These are phyloP conservation scores for Carex myosuroides DNA, from an alignment of 176 grass and related monocot species.

Conservation along the genomic window DNA sequence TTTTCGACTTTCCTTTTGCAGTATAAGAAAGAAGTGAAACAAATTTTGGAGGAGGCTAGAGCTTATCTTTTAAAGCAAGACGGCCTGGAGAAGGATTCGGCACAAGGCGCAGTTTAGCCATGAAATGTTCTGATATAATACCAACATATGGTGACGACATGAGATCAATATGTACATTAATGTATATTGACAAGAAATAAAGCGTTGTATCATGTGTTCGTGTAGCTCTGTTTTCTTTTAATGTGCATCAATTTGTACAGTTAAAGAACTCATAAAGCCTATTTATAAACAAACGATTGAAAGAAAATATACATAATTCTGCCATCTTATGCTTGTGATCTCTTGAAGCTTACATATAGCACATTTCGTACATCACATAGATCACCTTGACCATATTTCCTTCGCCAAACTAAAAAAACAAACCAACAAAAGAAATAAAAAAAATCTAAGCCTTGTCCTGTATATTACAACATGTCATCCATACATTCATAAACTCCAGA, in stretches of 20 bases:
- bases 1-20: constrained; percentile 25
- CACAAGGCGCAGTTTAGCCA: constrained; percentile 24
- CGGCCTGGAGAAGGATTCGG: constrained; percentile 24
- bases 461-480: constrained; percentile 17
- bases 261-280: neutral
- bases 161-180: neutral
- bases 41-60: constrained; percentile 65
- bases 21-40: constrained; percentile 75
- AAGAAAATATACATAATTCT: neutral
- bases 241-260: neutral
- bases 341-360: neutral
- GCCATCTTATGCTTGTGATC: neutral
- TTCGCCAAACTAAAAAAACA: neutral
- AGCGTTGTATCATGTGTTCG: neutral
- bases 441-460: neutral
- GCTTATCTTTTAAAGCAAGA: constrained; percentile 39
- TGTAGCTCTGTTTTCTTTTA: neutral
- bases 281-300: neutral
- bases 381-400: neutral
- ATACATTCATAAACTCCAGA: neutral
- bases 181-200: neutral
- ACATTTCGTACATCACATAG: neutral
- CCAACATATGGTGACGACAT: neutral
- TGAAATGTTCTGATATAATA: constrained; percentile 16
- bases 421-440: neutral